These are phyloP conservation scores for Starmerella vitae DNA, from an alignment of 805 yeast species.

Conservation along the genomic window DNA sequence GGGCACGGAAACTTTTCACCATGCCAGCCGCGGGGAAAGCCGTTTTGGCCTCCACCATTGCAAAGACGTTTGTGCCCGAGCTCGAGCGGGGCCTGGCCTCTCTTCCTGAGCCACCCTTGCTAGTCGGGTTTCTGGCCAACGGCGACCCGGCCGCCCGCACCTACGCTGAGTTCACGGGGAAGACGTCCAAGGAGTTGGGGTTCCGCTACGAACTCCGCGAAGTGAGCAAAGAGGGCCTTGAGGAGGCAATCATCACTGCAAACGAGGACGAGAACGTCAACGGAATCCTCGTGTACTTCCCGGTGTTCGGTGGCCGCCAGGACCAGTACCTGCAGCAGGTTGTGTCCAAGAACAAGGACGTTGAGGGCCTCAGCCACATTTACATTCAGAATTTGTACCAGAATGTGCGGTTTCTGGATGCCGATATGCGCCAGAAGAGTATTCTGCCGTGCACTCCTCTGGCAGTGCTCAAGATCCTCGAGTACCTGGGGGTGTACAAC, in stretches of 20 bases:
- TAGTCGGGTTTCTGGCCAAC: constrained; percentile 88
- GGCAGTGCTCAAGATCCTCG: constrained; percentile 86
- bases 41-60: constrained; percentile 73
- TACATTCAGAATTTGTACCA: constrained; percentile 93
- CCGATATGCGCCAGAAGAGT: constrained; percentile 51
- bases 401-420: constrained; percentile 72
- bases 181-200: constrained; percentile 76
- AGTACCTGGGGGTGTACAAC: constrained; percentile 80
- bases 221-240: constrained; percentile 69
- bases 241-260: constrained; percentile 69
- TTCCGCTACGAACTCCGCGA: constrained; percentile 66
- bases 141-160: constrained; percentile 87
- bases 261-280: constrained; percentile 62
- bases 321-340: constrained; percentile 93
- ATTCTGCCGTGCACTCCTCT: constrained; percentile 94
- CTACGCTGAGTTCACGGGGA: constrained; percentile 94
- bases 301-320: constrained; percentile 89
- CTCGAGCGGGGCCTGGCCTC: constrained; percentile 42
- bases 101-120: constrained; percentile 47
- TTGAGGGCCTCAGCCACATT: constrained; percentile 83
- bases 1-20: background rate
- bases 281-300: constrained; percentile 95
- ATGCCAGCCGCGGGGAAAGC: constrained; percentile 31
- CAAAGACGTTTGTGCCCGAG: constrained; percentile 69
- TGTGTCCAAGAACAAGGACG: constrained; percentile 82